Evolutionary conservation across 495 filamentous ascomycete species (phyloP), one percentile per base, ranked within the genome.

Genomic region (Acidomyces sp.): DNA sequence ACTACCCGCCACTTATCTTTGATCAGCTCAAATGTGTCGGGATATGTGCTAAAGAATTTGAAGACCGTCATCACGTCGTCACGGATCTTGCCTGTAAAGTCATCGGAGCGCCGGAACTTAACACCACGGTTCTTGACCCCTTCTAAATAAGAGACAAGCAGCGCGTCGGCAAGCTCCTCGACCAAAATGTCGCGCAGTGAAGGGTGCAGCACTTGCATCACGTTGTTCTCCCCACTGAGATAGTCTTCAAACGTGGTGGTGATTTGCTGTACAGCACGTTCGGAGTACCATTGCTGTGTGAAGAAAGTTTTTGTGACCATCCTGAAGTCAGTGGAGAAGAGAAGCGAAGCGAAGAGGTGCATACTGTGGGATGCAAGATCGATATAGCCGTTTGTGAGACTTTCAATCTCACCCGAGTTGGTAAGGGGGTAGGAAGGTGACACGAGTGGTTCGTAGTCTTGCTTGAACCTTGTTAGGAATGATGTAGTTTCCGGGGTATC

Each of bases 211-310:
- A 87, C 81, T 23, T 68, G 65, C 24, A 69, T 62, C 66, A 93
- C 92, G 58, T 96, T 90, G 55, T 67, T 60, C 24, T 51, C 48
- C 18, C 48, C 48, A 6, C 13, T 15, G 41, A 95, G 72, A 61
- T 99, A 99, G 58, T 94, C 88, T 45, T 92, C 82, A 51, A 96
- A 85, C 0, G 90, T 99, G 22, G 77, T 82, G 18, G 81, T 75
- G 65, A 96, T 92, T 32, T 85, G 81, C 46, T 80, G 81, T 72
- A 95, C 83, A 4, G 37, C 15, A 11, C 34, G 31, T 31, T 79
- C 76, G 34, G 74, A 80, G 55, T 95, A 95, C 90, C 90, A 99
- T 42, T 70, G 71, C 10, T 17, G 36, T 16, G 73, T 62, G 69
- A 95, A 99, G 63, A 96, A 82, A 31, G 92, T 82, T 21, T 79